Conservation (phyloP, 495 filamentous ascomycete species). For the Xylaria palmicola region DNA sequence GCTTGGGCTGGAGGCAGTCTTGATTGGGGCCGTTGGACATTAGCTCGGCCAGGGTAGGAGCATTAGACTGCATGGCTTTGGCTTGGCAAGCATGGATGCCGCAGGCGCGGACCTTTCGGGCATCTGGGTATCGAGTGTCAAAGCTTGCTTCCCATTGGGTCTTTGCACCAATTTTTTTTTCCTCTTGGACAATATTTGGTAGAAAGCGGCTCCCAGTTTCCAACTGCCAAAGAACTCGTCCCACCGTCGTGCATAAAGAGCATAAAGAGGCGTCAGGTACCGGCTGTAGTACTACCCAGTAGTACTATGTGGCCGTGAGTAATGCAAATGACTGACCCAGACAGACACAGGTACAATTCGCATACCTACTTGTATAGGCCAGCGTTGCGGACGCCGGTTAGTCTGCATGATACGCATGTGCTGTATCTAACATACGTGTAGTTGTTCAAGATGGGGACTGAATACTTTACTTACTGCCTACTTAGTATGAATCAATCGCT, state of each 20-base stretch:
- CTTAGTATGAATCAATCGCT: no score
- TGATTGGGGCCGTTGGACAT: constrained; percentile 15
- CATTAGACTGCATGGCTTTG: constrained; percentile 10
- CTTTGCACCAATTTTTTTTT: background rate
- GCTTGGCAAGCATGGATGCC: constrained; percentile 2
- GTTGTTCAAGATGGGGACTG: no score
- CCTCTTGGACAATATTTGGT: background rate
- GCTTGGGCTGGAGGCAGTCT: background rate
- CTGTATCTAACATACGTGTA: no score
- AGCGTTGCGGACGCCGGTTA: no score
- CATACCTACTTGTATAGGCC: no score
- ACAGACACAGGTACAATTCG: no score
- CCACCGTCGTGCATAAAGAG: background rate
- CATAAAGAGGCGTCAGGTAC: no score
- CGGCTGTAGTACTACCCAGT: no score
- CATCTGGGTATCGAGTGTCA: background rate
- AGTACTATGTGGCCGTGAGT: no score
- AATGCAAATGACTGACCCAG: no score
- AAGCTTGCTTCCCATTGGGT: background rate
- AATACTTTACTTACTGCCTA: no score
- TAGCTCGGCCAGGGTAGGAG: background rate
- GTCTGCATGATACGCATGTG: no score
- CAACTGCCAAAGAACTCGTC: background rate
- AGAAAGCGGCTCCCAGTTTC: background rate
- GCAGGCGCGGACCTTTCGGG: constrained; percentile 7